Evolutionary conservation across 2,329 filamentous ascomycete genomes (phyloP).

Genomic region (Ceratocystis smalleyi): DNA sequence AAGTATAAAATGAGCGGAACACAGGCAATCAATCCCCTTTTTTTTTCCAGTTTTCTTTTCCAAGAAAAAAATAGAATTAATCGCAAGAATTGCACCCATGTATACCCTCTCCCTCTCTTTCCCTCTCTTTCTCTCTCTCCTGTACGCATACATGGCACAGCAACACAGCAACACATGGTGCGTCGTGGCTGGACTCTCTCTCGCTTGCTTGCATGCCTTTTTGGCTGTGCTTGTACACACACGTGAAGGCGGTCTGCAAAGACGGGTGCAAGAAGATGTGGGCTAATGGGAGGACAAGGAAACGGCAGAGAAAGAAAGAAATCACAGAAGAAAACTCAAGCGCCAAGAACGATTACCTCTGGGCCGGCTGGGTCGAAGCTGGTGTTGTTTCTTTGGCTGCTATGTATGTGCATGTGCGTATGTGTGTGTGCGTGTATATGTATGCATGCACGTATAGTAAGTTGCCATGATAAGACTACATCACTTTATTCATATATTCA

Average conservation of each 20-base stretch:
- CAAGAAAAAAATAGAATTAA: background rate
- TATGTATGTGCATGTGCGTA: no score
- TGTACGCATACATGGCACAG: background rate
- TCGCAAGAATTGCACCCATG: background rate
- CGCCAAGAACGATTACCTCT: no score
- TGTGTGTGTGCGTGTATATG: no score
- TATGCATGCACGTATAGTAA: background rate
- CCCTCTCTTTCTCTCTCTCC: no score
- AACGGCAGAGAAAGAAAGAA: background rate
- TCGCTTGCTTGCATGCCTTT: conserved; percentile 2
- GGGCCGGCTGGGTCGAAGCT: no score
- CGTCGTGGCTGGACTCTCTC: conserved; percentile 2
- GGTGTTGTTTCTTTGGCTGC: no score
- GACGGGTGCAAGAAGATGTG: background rate
- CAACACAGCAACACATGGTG: background rate
- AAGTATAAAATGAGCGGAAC: no score
- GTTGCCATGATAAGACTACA: background rate
- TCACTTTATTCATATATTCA: no score
- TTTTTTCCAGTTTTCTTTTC: no score
- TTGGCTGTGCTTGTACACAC: conserved; percentile 4
- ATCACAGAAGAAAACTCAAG: no score
- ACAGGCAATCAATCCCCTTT: no score
- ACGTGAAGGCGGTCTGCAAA: conserved; percentile 1
- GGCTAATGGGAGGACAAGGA: background rate
- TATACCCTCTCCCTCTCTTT: background rate